Base-by-base conservation (phyloP, 2,329 filamentous ascomycete species). In the Colletotrichum gloeosporioides region DNA sequence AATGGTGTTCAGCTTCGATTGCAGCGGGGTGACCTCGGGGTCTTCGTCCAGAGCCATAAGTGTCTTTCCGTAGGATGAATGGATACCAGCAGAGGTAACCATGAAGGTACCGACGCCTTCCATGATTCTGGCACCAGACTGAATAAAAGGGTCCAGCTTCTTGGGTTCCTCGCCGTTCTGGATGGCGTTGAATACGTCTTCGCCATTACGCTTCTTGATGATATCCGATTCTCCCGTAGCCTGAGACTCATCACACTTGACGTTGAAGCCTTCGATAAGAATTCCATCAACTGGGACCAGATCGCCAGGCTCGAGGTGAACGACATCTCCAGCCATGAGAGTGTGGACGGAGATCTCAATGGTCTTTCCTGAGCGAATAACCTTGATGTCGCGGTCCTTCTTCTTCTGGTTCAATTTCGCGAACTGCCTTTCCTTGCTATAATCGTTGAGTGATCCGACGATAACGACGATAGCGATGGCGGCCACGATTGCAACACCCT, bases 71-170 rank as follows among this genome's bases (percentile, higher is more conserved):
- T 95, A 95, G 61, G 92, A 93, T 34, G 93, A 95, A 84, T 94
- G 92, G 39, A 93, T 87, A 74, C 94, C 94, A 36, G 94, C 94
- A 18, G 93, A 94, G 3, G 94, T 95, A 76, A 93, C 92, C 83
- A 96, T 87, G 80, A 92, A 96, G 3, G 92, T 95, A 15, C 94
- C 94, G 10, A 95, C 91, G 61, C 94, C 94, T 82, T 95, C 94
- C 85, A 95, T 93, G 74, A 95, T 93, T 77, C 94, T 94, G 69
- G 92, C 90, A 36, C 94, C 96, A 34, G 96, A 98, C 79, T 98
- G 95, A 80, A 98, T 95, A 79, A 96, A 95, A 0, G 94, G 94
- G 78, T 96, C 94, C 84, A 95, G 90, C 84, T 95, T 95, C 86
- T 91, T 93, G 29, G 93, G 87, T 62, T 88, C 88, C 57, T 93